Conservation (phyloP, 257 asterid species). For the Anisodus tanguticus region DNA sequence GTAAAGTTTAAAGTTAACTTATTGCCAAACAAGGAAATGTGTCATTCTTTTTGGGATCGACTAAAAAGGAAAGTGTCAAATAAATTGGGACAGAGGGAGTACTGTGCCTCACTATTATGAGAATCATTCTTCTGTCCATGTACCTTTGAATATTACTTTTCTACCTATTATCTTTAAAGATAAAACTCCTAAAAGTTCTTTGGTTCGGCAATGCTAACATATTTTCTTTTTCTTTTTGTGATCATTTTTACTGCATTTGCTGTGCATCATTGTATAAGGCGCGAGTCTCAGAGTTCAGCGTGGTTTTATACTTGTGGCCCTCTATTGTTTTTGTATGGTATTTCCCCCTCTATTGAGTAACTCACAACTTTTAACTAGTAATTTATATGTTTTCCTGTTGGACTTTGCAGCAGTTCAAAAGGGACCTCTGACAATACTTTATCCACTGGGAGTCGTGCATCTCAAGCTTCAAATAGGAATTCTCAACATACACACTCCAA, state of each 20-base stretch:
- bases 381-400: constrained; percentile 8
- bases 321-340: not conserved
- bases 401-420: constrained; percentile 49
- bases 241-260: constrained; percentile 8
- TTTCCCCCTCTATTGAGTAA: not conserved
- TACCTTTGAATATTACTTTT: not conserved
- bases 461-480: constrained; percentile 50
- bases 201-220: not conserved
- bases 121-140: not conserved
- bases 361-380: constrained; percentile 12
- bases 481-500: constrained; percentile 55
- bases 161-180: not conserved
- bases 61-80: too few relatives aligned
- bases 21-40: too few relatives aligned
- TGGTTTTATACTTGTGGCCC: not conserved
- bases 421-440: constrained; percentile 56
- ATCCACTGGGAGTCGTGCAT: constrained; percentile 50
- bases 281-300: not conserved
- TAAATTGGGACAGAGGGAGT: too few relatives aligned
- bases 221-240: not conserved
- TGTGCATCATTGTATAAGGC: not conserved
- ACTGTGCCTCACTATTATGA: not conserved
- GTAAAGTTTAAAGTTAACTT: too few relatives aligned
- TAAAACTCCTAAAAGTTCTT: not conserved
- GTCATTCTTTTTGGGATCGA: too few relatives aligned